Evolutionary conservation across 345 rosid species (phyloP), one percentile per base, ranked within the genome.

Genomic region (Viola odorata): DNA sequence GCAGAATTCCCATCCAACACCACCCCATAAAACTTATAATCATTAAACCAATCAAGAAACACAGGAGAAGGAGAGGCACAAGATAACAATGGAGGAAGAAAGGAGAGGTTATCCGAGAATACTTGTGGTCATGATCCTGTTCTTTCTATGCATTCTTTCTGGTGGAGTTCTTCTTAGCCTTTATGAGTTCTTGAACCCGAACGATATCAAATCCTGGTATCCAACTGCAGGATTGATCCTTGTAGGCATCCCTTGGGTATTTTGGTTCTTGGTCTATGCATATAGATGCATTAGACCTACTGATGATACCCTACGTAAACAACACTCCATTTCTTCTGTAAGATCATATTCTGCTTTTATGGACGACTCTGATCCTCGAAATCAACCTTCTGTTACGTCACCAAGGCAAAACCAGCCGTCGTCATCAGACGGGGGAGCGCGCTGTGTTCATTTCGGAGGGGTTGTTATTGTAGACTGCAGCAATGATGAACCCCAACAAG

Each of bases 231-330:
- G 92, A 10, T 54, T 88, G 65, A 1, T 69, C 65, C 81, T 85
- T 41, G 84, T 78, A 6, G 81, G 77, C 65, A 65, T 85, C 55
- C 96, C 96, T 5, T 88, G 96, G 96, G 37, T 67, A 5, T 84
- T 84, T 69, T 85, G 96, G 96, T 68, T 88, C 57, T 50, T 79
- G 41, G 75, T 73, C 13, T 88, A 78, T 67, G 8, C 84, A 15
- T 84, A 82, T 69, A 68, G 70, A 15, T 85, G 83, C 60, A 63
- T 78, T 61, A 73, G 57, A 62, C 82, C 88, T 13, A 51, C 81
- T 12, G 52, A 36, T 2, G 49, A 13, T 16, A 42, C 12, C 4
- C 8, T 3, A 11, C 32, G 12, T n/a, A 58, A 41, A 17, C 38
- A 41, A 13, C 38, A 51, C 2, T 4, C n/a, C 36, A 63, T 45